phyloP scores from a whole-genome alignment of 129 eudicot genomes.

The Centaurea solstitialis region DNA sequence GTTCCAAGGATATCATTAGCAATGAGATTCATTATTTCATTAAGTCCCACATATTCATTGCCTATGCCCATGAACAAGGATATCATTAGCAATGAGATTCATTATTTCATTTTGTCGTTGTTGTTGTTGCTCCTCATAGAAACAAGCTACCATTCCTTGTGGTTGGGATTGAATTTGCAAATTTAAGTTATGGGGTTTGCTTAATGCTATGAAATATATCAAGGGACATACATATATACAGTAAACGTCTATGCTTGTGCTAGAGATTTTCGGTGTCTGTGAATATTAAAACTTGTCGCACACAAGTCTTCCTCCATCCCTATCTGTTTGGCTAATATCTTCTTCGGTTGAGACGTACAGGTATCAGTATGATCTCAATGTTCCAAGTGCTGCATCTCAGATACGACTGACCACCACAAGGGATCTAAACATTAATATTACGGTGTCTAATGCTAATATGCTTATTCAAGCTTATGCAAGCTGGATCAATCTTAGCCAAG shows the following conservation, averaged over 20 bases:
- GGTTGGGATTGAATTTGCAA: too few relatives aligned
- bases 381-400: conserved; percentile 91
- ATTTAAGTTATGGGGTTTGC: too few relatives aligned
- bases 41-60: not conserved
- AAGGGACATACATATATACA: too few relatives aligned
- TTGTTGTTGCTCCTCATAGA: too few relatives aligned
- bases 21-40: not conserved
- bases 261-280: too few relatives aligned
- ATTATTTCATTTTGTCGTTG: too few relatives aligned
- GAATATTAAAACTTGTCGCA: too few relatives aligned
- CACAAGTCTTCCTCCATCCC: not conserved
- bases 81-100: too few relatives aligned
- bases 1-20: not conserved
- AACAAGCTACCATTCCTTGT: too few relatives aligned
- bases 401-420: conserved; percentile 75
- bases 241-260: too few relatives aligned
- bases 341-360: conserved; percentile 39
- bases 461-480: conserved; percentile 97
- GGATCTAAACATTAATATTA: conserved; percentile 79
- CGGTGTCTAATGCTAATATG: conserved; percentile 87
- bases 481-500: conserved; percentile 81
- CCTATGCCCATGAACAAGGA: not conserved
- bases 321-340: not conserved
- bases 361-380: conserved; percentile 78
- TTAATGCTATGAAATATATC: too few relatives aligned